A percentile compares a stretch with the other conserved stretches of the same genome.
These are phyloP conservation scores for Epichloe elymi DNA, from an alignment of 2,329 filamentous ascomycete species.

Conservation along the genomic window DNA sequence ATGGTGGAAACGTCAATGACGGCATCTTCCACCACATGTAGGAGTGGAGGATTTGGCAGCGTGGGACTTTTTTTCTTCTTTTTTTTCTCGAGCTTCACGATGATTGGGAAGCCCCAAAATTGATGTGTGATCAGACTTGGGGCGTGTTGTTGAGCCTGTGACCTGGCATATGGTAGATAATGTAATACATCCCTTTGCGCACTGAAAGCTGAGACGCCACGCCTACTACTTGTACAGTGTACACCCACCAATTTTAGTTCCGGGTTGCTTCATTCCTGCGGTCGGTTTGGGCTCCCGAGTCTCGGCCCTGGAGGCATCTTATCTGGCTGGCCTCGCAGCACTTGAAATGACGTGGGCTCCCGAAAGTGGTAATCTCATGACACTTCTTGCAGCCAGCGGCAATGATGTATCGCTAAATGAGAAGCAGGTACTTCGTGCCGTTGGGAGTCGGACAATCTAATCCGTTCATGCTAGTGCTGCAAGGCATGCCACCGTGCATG, in stretches of 20 bases:
- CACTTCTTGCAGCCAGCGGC: neutral
- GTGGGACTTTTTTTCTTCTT: too few species aligned
- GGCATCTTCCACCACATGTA: conserved; percentile 27
- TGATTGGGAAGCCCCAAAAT: neutral
- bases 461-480: neutral
- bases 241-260: too few species aligned
- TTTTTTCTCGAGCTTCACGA: neutral
- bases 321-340: too few species aligned
- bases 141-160: too few species aligned
- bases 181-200: too few species aligned
- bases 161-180: too few species aligned
- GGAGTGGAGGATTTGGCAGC: neutral
- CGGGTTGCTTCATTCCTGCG: too few species aligned
- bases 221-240: too few species aligned
- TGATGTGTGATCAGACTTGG: too few species aligned
- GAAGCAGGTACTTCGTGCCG: too few species aligned
- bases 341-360: neutral
- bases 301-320: neutral
- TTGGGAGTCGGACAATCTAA: neutral
- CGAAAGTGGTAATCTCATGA: neutral
- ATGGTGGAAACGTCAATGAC: conserved; percentile 24
- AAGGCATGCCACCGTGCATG: neutral
- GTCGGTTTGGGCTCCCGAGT: neutral
- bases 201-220: too few species aligned
- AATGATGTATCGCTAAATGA: too few species aligned